Evolutionary conservation across 768 basidiomycete species (phyloP), one percentile per base, ranked within the genome.

Genomic region (Boletus reticuloceps): DNA sequence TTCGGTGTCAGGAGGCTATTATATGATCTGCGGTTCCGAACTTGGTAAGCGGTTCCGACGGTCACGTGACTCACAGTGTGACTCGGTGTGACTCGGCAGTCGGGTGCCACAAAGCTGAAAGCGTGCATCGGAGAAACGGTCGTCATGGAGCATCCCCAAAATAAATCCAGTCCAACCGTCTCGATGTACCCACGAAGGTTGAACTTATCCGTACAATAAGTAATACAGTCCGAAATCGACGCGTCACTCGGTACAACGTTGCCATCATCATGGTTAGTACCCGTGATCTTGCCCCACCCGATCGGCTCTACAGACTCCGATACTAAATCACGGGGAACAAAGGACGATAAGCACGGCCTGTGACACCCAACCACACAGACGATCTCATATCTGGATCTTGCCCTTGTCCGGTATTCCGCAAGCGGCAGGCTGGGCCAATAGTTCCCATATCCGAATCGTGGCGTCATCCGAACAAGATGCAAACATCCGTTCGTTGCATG

Each of bases 401-500:
- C 84, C 86, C 65, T 88, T 86, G 31, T 82, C 84, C 58, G 62
- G 40, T 49, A 58, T 50, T 46, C 59, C 50, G 44, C 55, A 51
- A 44, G 53, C 44, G 47, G 64, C 43, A 50, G 62, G 60, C 40
- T 58, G 60, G n/a, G 67, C 69, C n/a, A 62, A 53, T 50, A 60
- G 62, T 71, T 92, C 89, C 94, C 94, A 96, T 77, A 96, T 88
- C 56, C 94, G 85, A 63, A 99, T 85, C n/a, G 89, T 91, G 51
- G 77, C 74, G 74, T 99, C 96, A 69, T 99, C 96, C 42, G 93
- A 93, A 71, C 94, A 97, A 40, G 91, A 94, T 34, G 97, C 97
- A 74, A 98, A 98, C 86, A 98, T 89, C 54, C 86, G 84, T 60
- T 85, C 81, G 66, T 93, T 89, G 47, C 79, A 78, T n/a, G 93